Percentiles rank a stretch among this genome's conserved stretches.
Conservation (phyloP, 352 stramenopile genomes). For the Globisporangium apiculatum region DNA sequence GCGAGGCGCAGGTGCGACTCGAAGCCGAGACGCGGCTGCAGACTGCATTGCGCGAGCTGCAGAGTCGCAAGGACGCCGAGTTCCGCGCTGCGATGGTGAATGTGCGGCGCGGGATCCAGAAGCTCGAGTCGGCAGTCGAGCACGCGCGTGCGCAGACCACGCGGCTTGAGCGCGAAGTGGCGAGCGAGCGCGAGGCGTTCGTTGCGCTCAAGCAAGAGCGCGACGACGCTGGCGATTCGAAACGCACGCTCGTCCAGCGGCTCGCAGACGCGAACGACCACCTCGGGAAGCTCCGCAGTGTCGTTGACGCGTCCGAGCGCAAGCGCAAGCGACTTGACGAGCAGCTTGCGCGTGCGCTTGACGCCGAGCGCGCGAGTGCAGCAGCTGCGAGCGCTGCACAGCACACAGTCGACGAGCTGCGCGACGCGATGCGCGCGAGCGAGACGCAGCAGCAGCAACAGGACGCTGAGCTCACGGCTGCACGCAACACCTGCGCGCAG, state of each 20-base stretch:
- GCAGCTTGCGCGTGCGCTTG: slow-evolving; percentile 14
- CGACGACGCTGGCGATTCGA: slow-evolving; percentile 40
- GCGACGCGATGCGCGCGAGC: slow-evolving; percentile 15
- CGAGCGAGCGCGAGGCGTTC: slow-evolving; percentile 43
- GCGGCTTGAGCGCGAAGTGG: slow-evolving; percentile 38
- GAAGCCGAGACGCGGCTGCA: slow-evolving; percentile 44
- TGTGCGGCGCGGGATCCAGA: slow-evolving; percentile 65
- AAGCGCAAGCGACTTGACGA: slow-evolving; percentile 29
- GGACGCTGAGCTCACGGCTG: slow-evolving; percentile 26
- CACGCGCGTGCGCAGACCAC: slow-evolving; percentile 42
- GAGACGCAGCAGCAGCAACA: slow-evolving; percentile 19
- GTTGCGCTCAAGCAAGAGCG: slow-evolving; percentile 45
- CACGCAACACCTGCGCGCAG: slow-evolving; percentile 19
- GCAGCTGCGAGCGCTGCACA: slow-evolving; percentile 1
- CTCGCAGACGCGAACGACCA: slow-evolving; percentile 69
- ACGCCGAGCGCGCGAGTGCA: slow-evolving; percentile 14
- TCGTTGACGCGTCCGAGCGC: slow-evolving; percentile 36
- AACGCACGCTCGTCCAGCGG: slow-evolving; percentile 35
- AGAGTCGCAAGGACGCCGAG: slow-evolving; percentile 57
- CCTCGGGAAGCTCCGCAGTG: slow-evolving; percentile 41
- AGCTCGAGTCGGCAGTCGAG: slow-evolving; percentile 45
- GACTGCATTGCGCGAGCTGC: slow-evolving; percentile 48
- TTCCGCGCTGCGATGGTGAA: slow-evolving; percentile 67
- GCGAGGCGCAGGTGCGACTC: slow-evolving; percentile 44
- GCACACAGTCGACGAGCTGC: slow-evolving; percentile 6